Evolutionary conservation across 2,329 filamentous ascomycete genomes (phyloP), one percentile per base, ranked within the genome.

Genomic region (Aspergillus texensis): DNA sequence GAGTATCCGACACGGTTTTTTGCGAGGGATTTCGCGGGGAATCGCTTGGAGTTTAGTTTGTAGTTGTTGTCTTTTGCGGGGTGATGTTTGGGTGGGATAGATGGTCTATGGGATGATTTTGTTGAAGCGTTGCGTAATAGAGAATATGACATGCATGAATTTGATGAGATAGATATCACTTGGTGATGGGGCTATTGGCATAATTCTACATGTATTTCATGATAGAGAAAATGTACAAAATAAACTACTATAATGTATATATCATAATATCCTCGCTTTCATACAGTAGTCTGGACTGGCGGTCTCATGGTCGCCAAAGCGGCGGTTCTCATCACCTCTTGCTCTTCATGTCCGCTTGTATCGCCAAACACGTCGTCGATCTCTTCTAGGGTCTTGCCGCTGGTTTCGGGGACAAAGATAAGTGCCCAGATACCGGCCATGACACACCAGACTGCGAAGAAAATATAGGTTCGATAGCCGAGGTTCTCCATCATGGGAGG

Each of bases 1-100:
- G 87, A 89, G 72, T 89, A 88, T 68, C 87, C 87, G 0, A 79
- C 76, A 41, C 79, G 88, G 16, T 90, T 90, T 73, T 90, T 90
- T 72, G 86, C 85, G 0, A 81, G 85, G 62, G 84, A 87, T 66
- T 87, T 80, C 74, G 83, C 83, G 1, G 84, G 85, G 2, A 86
- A 86, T 67, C 72, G 81, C 59, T 70, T 86, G 39, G 84, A 86
- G 70, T 86, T 86, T 67, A 84, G 79, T 58, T 58, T 84, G 62
- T 85, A 30, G 34, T 36, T 16, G 6, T 28, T 12, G 32, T 34
- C 32, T 34, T 34, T 11, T 34, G 32, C 32, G 10, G 32, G 32
- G 10, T 11, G 12, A 4, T 36, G 34, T 16, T 36, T 36, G 14
- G 4, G 34, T 16, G 34, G 34, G 34, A 36, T 36, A 36, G 34